phyloP scores from a whole-genome alignment of 176 grass and related monocot genomes.

The Elaeis guineensis region DNA sequence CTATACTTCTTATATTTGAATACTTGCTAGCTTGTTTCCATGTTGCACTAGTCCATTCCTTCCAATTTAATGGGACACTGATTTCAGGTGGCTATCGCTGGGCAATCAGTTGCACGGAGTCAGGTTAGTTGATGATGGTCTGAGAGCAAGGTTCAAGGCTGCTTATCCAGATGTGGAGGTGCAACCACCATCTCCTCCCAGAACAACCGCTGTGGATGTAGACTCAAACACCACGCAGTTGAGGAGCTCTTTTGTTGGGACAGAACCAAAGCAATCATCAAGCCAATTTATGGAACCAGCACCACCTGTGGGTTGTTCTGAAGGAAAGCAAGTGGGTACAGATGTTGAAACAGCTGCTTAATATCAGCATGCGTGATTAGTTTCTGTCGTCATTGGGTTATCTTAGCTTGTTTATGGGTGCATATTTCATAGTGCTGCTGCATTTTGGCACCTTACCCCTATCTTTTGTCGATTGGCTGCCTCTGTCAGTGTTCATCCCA shows the following conservation, averaged over 20 bases:
- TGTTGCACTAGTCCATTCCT: background rate
- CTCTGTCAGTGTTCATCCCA: too few species aligned
- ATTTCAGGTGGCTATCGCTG: constrained; percentile 75
- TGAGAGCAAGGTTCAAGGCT: constrained; percentile 95
- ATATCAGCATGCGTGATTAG: too few species aligned
- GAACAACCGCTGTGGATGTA: constrained; percentile 44
- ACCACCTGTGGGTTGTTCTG: too few species aligned
- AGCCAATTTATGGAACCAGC: too few species aligned
- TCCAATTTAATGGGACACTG: background rate
- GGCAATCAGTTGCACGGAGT: constrained; percentile 87
- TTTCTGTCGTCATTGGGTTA: too few species aligned
- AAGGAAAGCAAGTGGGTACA: too few species aligned
- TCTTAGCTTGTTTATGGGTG: too few species aligned
- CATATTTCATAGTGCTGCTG: too few species aligned
- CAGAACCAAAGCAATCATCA: constrained; percentile 5
- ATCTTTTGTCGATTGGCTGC: too few species aligned
- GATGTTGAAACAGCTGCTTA: too few species aligned
- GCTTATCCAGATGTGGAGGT: constrained; percentile 91
- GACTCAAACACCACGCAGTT: constrained; percentile 32
- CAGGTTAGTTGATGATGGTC: constrained; percentile 88
- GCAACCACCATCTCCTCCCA: constrained; percentile 73
- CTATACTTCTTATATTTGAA: background rate
- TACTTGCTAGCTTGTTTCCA: background rate
- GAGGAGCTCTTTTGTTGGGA: constrained; percentile 22
- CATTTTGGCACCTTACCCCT: too few species aligned